A percentile compares a stretch with the other conserved stretches of the same genome.
These are phyloP conservation scores for Alnus glutinosa DNA, from an alignment of 306 rosid genomes.

Conservation along the genomic window DNA sequence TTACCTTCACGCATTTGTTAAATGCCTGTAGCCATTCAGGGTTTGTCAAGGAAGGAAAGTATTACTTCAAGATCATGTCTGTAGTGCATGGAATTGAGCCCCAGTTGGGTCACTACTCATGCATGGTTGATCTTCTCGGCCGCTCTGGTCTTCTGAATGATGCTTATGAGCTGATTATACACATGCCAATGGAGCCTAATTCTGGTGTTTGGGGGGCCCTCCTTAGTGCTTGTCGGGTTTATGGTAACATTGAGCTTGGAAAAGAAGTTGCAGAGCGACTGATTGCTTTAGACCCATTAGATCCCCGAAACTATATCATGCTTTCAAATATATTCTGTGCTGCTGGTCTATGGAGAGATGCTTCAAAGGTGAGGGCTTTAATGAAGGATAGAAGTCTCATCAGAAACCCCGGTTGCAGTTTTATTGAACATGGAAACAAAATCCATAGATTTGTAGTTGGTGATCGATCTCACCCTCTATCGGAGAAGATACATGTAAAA, in stretches of 20 bases:
- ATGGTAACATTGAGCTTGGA: slow-evolving; percentile 56
- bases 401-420: slow-evolving; percentile 63
- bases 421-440: slow-evolving; percentile 57
- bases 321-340: slow-evolving; percentile 68
- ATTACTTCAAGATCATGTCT: slow-evolving; percentile 58
- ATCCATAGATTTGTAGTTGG: slow-evolving; percentile 57
- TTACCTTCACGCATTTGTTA: slow-evolving; percentile 75
- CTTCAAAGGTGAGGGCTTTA: slow-evolving; percentile 60
- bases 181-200: slow-evolving; percentile 72
- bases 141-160: slow-evolving; percentile 59
- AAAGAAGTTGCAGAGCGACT: slow-evolving; percentile 66
- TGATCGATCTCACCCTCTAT: slow-evolving; percentile 62
- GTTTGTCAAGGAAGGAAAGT: slow-evolving; percentile 58
- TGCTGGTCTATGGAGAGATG: slow-evolving; percentile 67
- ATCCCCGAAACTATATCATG: slow-evolving; percentile 71
- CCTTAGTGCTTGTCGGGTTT: slow-evolving; percentile 71
- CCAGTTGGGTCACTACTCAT: slow-evolving; percentile 72
- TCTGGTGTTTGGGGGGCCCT: slow-evolving; percentile 85
- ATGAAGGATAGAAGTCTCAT: slow-evolving; percentile 58
- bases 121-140: slow-evolving; percentile 89
- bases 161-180: slow-evolving; percentile 56
- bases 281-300: slow-evolving; percentile 56
- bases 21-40: slow-evolving; percentile 90
- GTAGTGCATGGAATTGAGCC: slow-evolving; percentile 55
- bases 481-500: slow-evolving; percentile 56